Evolutionary conservation across 108 stramenopile genomes (phyloP).

Genomic region (Cylindrotheca fusiformis): DNA sequence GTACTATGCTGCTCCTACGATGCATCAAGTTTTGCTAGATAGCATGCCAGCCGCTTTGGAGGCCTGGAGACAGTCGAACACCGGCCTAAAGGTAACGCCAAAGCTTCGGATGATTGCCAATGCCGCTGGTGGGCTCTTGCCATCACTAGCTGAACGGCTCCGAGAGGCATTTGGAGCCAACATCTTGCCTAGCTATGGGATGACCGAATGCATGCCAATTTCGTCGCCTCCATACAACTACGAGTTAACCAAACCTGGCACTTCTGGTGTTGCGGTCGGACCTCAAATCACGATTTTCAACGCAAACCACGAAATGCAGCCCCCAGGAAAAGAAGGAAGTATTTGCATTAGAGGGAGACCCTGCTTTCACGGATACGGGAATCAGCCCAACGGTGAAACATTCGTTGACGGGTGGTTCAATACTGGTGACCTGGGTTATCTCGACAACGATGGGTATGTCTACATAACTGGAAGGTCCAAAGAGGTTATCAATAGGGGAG

Average conservation of each 20-base stretch:
- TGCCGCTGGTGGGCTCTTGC: constrained; percentile 58
- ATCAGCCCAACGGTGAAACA: constrained; percentile 4
- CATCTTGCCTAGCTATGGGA: constrained; percentile 52
- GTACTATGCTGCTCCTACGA: constrained; percentile 78
- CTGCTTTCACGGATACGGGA: constrained; percentile 41
- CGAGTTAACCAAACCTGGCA: constrained; percentile 42
- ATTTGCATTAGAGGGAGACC: constrained; percentile 44
- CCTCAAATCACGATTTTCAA: constrained; percentile 47
- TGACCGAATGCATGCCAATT: constrained; percentile 77
- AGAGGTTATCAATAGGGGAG: constrained; percentile 86
- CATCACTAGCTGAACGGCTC: constrained; percentile 37
- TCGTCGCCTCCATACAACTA: constrained; percentile 44
- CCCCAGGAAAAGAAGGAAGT: constrained; percentile 29
- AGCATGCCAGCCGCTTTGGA: constrained; percentile 14
- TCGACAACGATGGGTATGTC: constrained; percentile 71
- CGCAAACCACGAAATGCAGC: constrained; percentile 5
- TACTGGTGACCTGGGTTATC: constrained; percentile 75
- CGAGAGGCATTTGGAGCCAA: constrained; percentile 27
- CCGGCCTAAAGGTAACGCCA: neutral
- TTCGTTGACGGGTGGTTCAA: constrained; percentile 74
- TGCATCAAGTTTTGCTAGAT: constrained; percentile 64
- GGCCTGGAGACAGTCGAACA: neutral
- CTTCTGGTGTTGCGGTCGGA: constrained; percentile 46
- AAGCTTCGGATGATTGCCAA: constrained; percentile 57
- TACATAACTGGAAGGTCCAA: constrained; percentile 76